Percentiles rank a stretch among this genome's conserved stretches.
These are phyloP conservation scores for Aspergillus tubingensis DNA, from an alignment of 2,329 filamentous ascomycete genomes.

Conservation along the genomic window DNA sequence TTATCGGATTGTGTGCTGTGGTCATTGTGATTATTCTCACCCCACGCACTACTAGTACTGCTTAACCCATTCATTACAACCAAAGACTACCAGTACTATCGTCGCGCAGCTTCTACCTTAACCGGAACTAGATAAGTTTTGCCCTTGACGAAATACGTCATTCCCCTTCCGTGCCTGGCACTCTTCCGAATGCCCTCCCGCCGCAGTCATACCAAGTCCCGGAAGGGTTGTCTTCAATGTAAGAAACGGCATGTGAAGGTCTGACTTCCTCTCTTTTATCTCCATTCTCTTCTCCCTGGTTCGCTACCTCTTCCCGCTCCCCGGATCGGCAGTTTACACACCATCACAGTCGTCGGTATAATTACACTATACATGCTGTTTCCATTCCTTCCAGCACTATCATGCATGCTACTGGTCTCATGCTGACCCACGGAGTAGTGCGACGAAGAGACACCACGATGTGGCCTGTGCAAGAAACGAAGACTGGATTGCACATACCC, in stretches of 20 bases:
- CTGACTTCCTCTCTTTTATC: conserved; percentile 4
- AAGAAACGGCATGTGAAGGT: conserved; percentile 45
- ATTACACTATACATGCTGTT: background rate
- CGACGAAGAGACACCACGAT: conserved; percentile 40
- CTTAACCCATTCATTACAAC: background rate
- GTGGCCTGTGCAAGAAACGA: conserved; percentile 40
- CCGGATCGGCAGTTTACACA: background rate
- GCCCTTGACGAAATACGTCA: background rate
- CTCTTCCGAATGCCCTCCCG: conserved; percentile 30
- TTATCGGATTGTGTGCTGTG: background rate
- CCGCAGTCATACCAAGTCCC: conserved; percentile 43
- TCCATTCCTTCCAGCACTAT: background rate
- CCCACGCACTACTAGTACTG: background rate
- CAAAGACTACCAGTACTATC: too few relatives aligned
- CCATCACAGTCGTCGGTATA: background rate
- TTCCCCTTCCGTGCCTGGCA: background rate
- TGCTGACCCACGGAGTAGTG: conserved; percentile 29
- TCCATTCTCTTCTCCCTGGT: background rate
- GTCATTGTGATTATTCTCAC: background rate
- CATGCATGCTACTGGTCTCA: background rate
- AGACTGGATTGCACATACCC: conserved; percentile 41
- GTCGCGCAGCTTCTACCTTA: too few relatives aligned
- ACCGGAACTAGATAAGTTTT: background rate
- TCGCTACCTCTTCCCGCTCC: background rate
- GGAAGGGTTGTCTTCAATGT: conserved; percentile 43